Percentiles rank a stretch among this genome's conserved stretches.
phyloP scores from a whole-genome alignment of 768 basidiomycete genomes.

The Trametes meyenii region DNA sequence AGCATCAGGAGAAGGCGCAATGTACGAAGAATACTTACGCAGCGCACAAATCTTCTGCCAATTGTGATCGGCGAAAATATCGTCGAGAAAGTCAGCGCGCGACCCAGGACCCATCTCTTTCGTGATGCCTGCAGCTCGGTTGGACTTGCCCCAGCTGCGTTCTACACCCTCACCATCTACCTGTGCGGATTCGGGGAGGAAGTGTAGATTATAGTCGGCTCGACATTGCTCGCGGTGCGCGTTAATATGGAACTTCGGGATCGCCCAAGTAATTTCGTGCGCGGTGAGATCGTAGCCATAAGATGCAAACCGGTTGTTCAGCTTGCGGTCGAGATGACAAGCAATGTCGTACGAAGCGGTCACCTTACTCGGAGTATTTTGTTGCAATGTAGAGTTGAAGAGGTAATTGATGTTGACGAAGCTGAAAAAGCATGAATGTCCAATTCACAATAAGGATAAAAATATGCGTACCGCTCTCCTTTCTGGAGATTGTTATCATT shows the following conservation, averaged over 20 bases:
- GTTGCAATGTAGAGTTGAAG: conserved; percentile 2
- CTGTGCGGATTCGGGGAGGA: conserved; percentile 30
- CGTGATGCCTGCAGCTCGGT: conserved; percentile 35
- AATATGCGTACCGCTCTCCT: conserved; percentile 29
- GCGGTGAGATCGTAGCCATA: not conserved
- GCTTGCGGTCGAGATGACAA: conserved; percentile 28
- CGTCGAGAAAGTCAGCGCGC: conserved; percentile 40
- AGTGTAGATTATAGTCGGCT: conserved; percentile 35
- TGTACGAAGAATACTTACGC: conserved; percentile 23
- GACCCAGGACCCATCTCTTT: conserved; percentile 41
- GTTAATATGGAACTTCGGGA: conserved; percentile 46
- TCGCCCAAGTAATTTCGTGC: conserved; percentile 17
- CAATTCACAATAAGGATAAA: not conserved
- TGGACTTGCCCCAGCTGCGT: conserved; percentile 38
- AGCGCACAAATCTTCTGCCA: conserved; percentile 40
- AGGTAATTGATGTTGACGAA: conserved; percentile 32
- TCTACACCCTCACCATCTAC: conserved; percentile 44
- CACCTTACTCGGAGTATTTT: not conserved
- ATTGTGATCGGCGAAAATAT: conserved; percentile 38
- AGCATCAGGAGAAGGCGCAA: not conserved
- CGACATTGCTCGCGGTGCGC: conserved; percentile 38
- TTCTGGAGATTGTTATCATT: too few relatives aligned
- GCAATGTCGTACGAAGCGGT: conserved; percentile 28
- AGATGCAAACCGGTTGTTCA: conserved; percentile 7
- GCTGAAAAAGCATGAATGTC: conserved; percentile 3